phyloP scores from a whole-genome alignment of 208 protist species.

The Acanthamoeba quina region DNA sequence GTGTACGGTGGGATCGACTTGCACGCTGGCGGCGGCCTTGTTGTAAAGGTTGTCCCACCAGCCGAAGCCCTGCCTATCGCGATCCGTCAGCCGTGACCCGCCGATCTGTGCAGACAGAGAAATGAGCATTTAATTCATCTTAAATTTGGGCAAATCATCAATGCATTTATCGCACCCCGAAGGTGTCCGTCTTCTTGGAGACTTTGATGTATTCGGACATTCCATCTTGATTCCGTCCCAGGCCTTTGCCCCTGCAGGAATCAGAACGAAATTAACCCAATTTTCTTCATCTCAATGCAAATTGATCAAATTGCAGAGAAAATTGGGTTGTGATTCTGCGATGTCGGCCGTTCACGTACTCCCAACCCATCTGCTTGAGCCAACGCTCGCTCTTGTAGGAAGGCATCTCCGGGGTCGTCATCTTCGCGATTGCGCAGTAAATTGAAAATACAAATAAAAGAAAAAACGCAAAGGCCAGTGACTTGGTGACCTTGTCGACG shows the following conservation, averaged over 20 bases:
- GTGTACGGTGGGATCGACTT: constrained; percentile 1
- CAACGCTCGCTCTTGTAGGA: background rate
- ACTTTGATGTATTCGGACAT: constrained; percentile 37
- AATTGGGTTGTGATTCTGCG: background rate
- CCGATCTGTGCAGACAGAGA: background rate
- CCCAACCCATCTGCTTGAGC: constrained; percentile 50
- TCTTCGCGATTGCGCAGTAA: background rate
- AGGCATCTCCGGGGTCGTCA: background rate
- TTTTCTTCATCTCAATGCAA: background rate
- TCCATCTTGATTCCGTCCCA: background rate
- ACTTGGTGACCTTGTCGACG: too few relatives aligned
- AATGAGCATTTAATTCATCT: background rate
- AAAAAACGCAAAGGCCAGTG: too few relatives aligned
- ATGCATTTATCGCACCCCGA: background rate
- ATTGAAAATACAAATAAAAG: background rate
- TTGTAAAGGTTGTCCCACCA: constrained; percentile 59
- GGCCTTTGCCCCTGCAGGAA: background rate
- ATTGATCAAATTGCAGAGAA: background rate
- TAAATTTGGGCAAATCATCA: background rate
- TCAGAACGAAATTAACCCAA: background rate
- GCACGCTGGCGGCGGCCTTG: constrained; percentile 28
- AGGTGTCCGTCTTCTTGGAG: constrained; percentile 11
- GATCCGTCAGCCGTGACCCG: background rate
- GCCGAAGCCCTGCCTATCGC: background rate
- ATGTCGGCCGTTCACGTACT: background rate